Evolutionary conservation across 176 grass and related monocot genomes (phyloP), one percentile per base, ranked within the genome.

Genomic region (Ensete ventricosum): DNA sequence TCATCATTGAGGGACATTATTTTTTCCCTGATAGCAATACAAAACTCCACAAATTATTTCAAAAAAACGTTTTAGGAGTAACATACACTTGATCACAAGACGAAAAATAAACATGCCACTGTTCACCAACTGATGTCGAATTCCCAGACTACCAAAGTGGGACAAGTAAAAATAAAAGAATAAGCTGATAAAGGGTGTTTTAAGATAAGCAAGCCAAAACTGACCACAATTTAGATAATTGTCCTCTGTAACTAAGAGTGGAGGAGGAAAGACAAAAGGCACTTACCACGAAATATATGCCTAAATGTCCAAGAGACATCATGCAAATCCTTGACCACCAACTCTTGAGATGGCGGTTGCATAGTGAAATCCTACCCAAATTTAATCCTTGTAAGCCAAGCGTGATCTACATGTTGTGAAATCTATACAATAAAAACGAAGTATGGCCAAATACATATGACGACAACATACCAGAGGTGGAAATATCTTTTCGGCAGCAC

Each of bases 401-500:
- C 83, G 84, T 80, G 69, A 49, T 73, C 54, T 75, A 65, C 62
- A 84, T 84, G 20, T 55, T 64, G 1, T 16, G 52, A 64, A 67
- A 17, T 4, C 17, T 25, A 60, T 62, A 59, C 17, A 48, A 16
- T 20, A 64, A 82, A 21, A 34, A 54, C 7, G 11, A 53, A 71
- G 52, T n/a, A 64, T 7, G 26, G 53, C 4, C 63, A 64, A 66
- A 20, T 63, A 81, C 53, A 72, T 79, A 82, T 51, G 62, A 82
- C 72, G 8, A 79, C 6, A 75, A 50, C 88, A 27, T 94, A 99
- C 96, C 73, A 99, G 84, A 59, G 88, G 96, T 77, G 96, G 96
- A 89, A 99, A 99, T 82, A 99, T 99, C 84, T 99, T 99, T 77
- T 99, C 96, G 0, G 96, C 96, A 17, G 96, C 81, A 79, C 96